Percentiles rank a stretch among this genome's conserved stretches.
Evolutionary conservation across 192 early-diverging fungal genomes (phyloP).

Genomic region (Coemansia erecta): DNA sequence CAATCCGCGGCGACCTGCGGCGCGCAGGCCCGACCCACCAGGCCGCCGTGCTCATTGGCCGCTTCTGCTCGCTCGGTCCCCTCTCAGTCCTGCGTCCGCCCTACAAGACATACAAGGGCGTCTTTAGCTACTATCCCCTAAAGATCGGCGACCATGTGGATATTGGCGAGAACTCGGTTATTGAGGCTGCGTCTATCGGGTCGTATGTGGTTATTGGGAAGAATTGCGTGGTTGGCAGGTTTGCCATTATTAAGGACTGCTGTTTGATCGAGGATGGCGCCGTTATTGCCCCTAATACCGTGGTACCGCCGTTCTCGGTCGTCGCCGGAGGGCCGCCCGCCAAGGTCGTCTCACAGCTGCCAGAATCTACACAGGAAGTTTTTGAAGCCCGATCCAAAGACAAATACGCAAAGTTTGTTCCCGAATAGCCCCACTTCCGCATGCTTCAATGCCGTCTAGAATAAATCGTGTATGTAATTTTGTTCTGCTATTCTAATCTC

Average conservation of each 20-base stretch:
- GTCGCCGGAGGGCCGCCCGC: constrained; percentile 77
- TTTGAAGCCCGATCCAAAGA: constrained; percentile 75
- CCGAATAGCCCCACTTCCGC: background rate
- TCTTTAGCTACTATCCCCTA: constrained; percentile 96
- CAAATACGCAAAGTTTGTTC: constrained; percentile 70
- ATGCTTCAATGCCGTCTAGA: no score
- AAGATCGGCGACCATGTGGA: constrained; percentile 93
- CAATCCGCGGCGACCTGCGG: constrained; percentile 91
- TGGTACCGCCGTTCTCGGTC: constrained; percentile 91
- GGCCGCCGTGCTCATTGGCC: constrained; percentile 87
- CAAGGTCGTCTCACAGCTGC: constrained; percentile 73
- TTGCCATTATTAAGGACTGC: constrained; percentile 96
- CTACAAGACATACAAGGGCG: constrained; percentile 86
- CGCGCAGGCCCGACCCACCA: constrained; percentile 83
- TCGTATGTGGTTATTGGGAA: constrained; percentile 86
- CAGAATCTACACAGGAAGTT: constrained; percentile 82
- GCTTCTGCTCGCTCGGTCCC: constrained; percentile 80
- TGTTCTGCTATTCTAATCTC: no score
- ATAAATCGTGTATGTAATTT: no score
- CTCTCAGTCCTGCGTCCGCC: constrained; percentile 86
- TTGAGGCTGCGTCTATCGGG: constrained; percentile 92
- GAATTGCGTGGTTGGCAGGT: constrained; percentile 93
- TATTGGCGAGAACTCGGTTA: constrained; percentile 82
- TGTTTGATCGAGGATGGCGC: constrained; percentile 85
- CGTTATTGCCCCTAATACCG: constrained; percentile 86